Conservation (phyloP, 2,329 filamentous ascomycete species). For the Verticillium dahliae region DNA sequence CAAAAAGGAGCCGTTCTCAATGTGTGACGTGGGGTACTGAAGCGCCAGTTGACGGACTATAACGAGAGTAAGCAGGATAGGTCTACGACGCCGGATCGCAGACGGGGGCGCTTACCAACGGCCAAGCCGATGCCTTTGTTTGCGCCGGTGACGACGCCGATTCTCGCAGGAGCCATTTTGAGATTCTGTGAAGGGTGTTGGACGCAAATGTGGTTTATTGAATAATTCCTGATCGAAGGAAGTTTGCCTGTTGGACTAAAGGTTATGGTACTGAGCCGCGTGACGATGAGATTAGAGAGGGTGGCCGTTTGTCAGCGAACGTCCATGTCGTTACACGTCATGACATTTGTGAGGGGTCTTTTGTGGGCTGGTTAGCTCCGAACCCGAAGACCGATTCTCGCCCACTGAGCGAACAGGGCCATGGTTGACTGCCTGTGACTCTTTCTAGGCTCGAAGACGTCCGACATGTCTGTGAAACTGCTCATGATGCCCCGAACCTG, state of each 20-base stretch:
- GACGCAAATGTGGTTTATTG: too few species aligned
- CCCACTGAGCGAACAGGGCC: too few species aligned
- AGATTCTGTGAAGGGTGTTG: too few species aligned
- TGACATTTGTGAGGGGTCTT: background rate
- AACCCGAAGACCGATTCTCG: too few species aligned
- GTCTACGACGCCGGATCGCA: background rate
- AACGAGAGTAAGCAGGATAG: slow-evolving; percentile 33
- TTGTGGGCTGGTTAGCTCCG: too few species aligned
- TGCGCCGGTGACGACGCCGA: slow-evolving; percentile 48
- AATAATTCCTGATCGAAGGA: too few species aligned
- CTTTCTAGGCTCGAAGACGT: too few species aligned
- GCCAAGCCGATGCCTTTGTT: slow-evolving; percentile 34
- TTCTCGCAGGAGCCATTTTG: slow-evolving; percentile 20
- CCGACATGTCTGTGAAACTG: too few species aligned
- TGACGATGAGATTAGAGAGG: background rate
- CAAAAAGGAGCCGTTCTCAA: slow-evolving; percentile 38
- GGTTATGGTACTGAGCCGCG: too few species aligned
- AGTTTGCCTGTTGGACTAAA: too few species aligned
- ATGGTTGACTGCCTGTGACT: too few species aligned
- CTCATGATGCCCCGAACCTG: too few species aligned
- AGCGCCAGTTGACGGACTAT: slow-evolving; percentile 47
- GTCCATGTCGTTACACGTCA: background rate
- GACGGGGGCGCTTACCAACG: slow-evolving; percentile 5
- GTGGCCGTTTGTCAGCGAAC: background rate
- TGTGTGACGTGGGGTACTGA: slow-evolving; percentile 40